Evolutionary conservation across 805 yeast species (phyloP), one percentile per base, ranked within the genome.

Genomic region (Jamesozyma jinghongensis): DNA sequence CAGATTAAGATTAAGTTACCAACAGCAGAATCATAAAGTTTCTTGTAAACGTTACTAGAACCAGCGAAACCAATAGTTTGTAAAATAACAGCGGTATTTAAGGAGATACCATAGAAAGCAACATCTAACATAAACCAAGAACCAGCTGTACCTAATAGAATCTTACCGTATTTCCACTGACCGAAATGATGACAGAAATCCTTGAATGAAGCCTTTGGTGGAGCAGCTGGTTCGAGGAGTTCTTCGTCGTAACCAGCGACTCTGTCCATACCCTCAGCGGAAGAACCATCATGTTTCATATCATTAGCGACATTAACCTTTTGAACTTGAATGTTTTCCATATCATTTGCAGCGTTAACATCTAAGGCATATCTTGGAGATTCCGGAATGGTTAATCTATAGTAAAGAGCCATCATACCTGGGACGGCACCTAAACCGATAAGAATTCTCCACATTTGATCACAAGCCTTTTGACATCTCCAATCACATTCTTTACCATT

Each of bases 391-490:
- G 95, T 86, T 67, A 86, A 77, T 75, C 96, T 84, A 72, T 75
- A 87, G 72, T 87, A 87, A 52, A 84, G 73, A 34, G 95, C 94
- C 62, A 81, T 62, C 46, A 71, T 50, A 65, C 94, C 95, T 52
- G 96, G 95, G 52, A 86, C 82, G 69, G 85, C 79, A 61, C 96
- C 95, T 49, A 88, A 73, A 57, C 96, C 95, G 60, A 86, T 67
- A 44, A 86, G 65, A 48, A 86, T 73, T 79, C 96, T 84, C 96
- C 96, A 86, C 86, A 85, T 85, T 68, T 80, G 86, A 68, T 86
- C 95, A 66, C 82, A 74, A 41, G 95, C 95, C 59, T 70, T 75
- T 46, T 67, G 61, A 79, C 95, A 86, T 16, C 54, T 67, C 25
- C 67, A 71, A 43, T 67, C 79, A 75, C 95, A 86, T 56, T 72